Base-by-base conservation (phyloP, 441 rosid genomes). In the Erodium texanum region DNA sequence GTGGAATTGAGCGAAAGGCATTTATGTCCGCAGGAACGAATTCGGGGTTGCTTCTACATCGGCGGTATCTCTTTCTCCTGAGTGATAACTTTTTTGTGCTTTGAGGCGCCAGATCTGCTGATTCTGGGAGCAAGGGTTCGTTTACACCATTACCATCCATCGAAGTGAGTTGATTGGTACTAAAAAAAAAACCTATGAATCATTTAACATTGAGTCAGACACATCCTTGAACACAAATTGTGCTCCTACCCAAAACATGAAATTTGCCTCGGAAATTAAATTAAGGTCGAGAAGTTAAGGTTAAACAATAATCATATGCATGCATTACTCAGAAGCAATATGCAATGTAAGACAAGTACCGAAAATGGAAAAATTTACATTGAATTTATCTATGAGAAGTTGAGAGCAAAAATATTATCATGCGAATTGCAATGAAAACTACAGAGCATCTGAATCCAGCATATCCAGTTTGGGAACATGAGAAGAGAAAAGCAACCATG, bases 31-130 rank as follows among this genome's bases (percentile, higher is more conserved):
- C 65, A 65, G 68, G 69, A 69, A 64, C 24, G 29, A 59, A 70
- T 22, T 85, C 87, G 15, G 97, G 95, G 79, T 91, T 87, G 76
- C 95, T 90, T 82, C 68, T 83, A 79, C 74, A 71, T 64, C 85
- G 91, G 58, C 89, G 87, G 59, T 77, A 24, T 70, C 87, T 78
- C 76, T 84, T 75, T 77, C 77, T 79, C 56, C 71, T 76, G 27
- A 76, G 76, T 54, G 77, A 58, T 63, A 36, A 29, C 71, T 71
- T 75, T 45, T 66, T 70, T 19, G 27, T 65, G 19, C 64, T 74
- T 62, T 68, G 82, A 70, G 68, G 62, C 16, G 62, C 69, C 9
- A 82, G 67, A 70, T 81, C 78, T 8, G 62, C 36, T 15, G 63
- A 62, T 12, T 77, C 75, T 0, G 84, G 69, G 23, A 89, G 79